These are phyloP conservation scores for Fusarium buxicola DNA, from an alignment of 2,329 filamentous ascomycete genomes.

Conservation along the genomic window DNA sequence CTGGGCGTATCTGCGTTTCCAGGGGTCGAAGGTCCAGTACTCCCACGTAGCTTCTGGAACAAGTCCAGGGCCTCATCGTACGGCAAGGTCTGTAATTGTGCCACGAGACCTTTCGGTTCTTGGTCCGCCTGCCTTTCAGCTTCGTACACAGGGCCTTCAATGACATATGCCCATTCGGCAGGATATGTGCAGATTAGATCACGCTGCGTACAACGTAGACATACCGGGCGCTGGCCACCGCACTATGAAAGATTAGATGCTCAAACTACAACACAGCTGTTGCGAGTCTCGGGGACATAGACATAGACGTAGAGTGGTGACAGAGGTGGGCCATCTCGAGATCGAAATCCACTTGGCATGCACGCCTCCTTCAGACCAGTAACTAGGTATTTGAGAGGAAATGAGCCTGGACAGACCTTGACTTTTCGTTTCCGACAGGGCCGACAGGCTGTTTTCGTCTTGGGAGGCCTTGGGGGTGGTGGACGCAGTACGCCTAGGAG, in stretches of 20 bases:
- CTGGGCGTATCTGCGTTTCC: neutral
- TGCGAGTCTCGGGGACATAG: too few relatives aligned
- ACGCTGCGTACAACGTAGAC: neutral
- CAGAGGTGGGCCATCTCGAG: too few relatives aligned
- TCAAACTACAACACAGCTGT: neutral
- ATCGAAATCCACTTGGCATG: too few relatives aligned
- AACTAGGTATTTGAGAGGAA: too few relatives aligned
- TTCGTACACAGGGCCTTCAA: neutral
- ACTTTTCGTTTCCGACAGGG: slow-evolving; percentile 1
- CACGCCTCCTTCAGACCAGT: too few relatives aligned
- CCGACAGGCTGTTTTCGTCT: neutral
- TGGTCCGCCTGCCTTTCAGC: neutral
- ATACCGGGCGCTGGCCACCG: neutral
- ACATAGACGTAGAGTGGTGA: too few relatives aligned
- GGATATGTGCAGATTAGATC: slow-evolving; percentile 1
- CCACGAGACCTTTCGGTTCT: neutral
- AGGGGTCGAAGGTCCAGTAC: neutral
- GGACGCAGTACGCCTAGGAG: neutral
- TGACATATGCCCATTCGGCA: neutral
- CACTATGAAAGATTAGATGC: neutral
- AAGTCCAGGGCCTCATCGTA: neutral
- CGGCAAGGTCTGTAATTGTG: neutral
- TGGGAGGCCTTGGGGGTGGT: neutral
- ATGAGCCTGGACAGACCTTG: neutral
- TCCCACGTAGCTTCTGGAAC: neutral